phyloP scores from a whole-genome alignment of 257 asterid species.

The Nicotiana otophora region DNA sequence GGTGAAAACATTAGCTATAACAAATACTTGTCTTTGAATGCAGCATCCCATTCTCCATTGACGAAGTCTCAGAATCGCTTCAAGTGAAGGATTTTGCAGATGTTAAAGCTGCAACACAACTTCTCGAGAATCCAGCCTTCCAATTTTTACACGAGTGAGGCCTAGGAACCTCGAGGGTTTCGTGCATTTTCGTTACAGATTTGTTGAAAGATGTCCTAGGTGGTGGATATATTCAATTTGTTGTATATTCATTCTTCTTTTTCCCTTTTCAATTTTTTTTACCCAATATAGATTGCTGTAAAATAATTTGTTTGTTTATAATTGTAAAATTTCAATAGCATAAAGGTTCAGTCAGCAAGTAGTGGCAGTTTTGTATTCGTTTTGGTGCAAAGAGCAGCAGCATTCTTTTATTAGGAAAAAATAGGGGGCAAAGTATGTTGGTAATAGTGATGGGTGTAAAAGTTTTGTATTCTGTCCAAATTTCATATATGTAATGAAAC shows the following conservation, averaged over 20 bases:
- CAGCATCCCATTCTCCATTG: slow-evolving; percentile 96
- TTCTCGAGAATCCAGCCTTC: slow-evolving; percentile 76
- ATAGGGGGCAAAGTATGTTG: not conserved
- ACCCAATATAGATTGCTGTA: slow-evolving; percentile 24
- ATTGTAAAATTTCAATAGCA: slow-evolving; percentile 9
- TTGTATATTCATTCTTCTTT: slow-evolving; percentile 51
- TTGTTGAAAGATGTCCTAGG: not conserved
- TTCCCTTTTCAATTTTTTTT: slow-evolving; percentile 5
- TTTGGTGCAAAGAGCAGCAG: slow-evolving; percentile 20
- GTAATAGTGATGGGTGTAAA: slow-evolving; percentile 10
- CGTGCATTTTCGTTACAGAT: slow-evolving; percentile 9
- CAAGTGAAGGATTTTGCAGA: slow-evolving; percentile 77
- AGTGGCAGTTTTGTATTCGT: slow-evolving; percentile 15
- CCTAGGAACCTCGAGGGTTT: slow-evolving; percentile 22
- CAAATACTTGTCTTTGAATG: slow-evolving; percentile 9
- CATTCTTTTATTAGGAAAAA: slow-evolving; percentile 33
- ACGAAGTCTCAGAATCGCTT: slow-evolving; percentile 67
- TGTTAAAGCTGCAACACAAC: slow-evolving; percentile 70
- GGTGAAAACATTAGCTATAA: not conserved
- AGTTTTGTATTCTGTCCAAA: not conserved
- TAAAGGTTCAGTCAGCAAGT: not conserved
- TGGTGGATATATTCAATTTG: slow-evolving; percentile 9
- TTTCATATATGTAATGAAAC: slow-evolving; percentile 4
- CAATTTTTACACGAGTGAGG: slow-evolving; percentile 74
- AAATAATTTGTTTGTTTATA: slow-evolving; percentile 13